A percentile compares a stretch with the other conserved stretches of the same genome.
phyloP scores from a whole-genome alignment of 2,329 filamentous ascomycete genomes.

The Fusarium anthophilum region DNA sequence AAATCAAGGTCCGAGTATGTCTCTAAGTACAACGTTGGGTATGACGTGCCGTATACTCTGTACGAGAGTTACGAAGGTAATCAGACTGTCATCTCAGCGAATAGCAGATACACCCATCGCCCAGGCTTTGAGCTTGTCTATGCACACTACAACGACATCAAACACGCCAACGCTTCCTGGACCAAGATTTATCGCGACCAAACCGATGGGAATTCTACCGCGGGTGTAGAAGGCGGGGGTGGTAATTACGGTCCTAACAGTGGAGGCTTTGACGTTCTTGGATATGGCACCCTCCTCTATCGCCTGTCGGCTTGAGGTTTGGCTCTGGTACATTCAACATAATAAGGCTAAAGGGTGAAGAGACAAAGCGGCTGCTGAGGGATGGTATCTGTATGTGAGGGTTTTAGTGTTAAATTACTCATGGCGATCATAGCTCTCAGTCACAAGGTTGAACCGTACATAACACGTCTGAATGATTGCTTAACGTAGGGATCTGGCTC shows the following conservation, averaged over 20 bases:
- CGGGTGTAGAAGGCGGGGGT: fast-evolving
- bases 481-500: too few species aligned
- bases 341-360: too few species aligned
- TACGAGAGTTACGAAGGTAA: background rate
- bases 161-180: background rate
- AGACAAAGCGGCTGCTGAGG: too few species aligned
- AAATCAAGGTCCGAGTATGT: background rate
- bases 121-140: background rate
- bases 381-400: too few species aligned
- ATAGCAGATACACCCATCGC: background rate
- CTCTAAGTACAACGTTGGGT: background rate
- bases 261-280: background rate
- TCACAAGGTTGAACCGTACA: too few species aligned
- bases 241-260: background rate
- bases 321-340: fast-evolving
- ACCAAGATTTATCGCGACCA: background rate
- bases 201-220: background rate
- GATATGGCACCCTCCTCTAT: background rate
- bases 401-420: too few species aligned
- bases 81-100: background rate
- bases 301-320: background rate
- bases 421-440: too few species aligned
- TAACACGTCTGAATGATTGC: too few species aligned
- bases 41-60: background rate
- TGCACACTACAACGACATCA: background rate